phyloP scores from a whole-genome alignment of 345 rosid genomes.

The Nasturtium officinale region DNA sequence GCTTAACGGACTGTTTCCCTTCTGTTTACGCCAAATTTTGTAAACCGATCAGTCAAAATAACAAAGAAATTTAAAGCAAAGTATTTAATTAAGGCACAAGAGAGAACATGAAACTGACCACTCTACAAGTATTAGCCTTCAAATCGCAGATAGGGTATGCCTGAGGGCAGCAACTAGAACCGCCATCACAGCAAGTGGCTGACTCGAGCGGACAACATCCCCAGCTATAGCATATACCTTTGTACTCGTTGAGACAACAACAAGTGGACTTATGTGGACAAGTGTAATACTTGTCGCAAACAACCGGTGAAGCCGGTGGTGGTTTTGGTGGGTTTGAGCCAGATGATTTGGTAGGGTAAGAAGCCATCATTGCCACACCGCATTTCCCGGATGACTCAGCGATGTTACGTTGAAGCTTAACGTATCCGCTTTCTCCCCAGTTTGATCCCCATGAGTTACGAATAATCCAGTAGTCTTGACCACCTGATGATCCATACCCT shows the following conservation, averaged over 20 bases:
- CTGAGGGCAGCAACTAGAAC: conserved; percentile 78
- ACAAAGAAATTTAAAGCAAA: not conserved
- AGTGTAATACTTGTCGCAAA: conserved; percentile 61
- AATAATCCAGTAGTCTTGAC: conserved; percentile 37
- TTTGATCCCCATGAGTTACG: conserved; percentile 50
- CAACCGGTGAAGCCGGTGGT: conserved; percentile 62
- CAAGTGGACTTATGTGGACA: conserved; percentile 74
- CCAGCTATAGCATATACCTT: conserved; percentile 71
- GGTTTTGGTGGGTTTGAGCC: conserved; percentile 78
- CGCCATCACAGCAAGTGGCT: conserved; percentile 82
- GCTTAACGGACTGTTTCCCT: conserved; percentile 59
- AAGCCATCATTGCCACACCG: conserved; percentile 45
- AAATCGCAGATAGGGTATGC: conserved; percentile 76
- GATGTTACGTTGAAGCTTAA: conserved; percentile 43
- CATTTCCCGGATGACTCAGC: conserved; percentile 26
- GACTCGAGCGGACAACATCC: conserved; percentile 88
- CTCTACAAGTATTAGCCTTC: conserved; percentile 63
- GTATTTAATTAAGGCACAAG: not conserved
- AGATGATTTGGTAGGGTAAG: conserved; percentile 42
- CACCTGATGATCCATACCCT: conserved; percentile 40
- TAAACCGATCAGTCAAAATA: conserved; percentile 14
- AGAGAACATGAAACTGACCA: conserved; percentile 51
- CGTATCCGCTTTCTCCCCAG: conserved; percentile 44
- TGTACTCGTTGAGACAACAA: conserved; percentile 63
- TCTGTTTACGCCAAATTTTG: conserved; percentile 46